phyloP scores from a whole-genome alignment of 2,329 filamentous ascomycete species.

The Botryotinia narcissicola region DNA sequence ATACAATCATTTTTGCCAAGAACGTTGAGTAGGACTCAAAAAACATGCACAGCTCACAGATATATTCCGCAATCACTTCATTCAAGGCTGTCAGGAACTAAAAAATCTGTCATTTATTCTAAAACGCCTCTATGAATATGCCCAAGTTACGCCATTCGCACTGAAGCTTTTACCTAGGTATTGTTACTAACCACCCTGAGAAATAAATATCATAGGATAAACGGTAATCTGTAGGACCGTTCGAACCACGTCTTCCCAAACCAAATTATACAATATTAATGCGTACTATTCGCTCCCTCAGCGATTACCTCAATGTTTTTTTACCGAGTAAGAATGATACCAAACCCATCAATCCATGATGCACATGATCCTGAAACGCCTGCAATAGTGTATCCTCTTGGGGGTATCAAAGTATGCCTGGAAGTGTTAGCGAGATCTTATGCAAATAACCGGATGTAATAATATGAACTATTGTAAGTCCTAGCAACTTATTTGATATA shows the following conservation, averaged over 20 bases:
- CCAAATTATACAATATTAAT: constrained; percentile 21
- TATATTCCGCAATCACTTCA: not conserved
- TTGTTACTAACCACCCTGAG: not conserved
- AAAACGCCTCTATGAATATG: constrained; percentile 13
- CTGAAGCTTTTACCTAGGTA: constrained; percentile 13
- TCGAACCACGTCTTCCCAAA: constrained; percentile 5
- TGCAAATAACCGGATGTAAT: not conserved
- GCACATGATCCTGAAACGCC: constrained; percentile 82
- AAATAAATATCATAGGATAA: constrained; percentile 10
- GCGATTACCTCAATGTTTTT: not conserved
- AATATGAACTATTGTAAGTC: not conserved
- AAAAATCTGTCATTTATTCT: constrained; percentile 19
- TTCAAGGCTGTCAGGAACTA: not conserved
- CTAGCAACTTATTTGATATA: not conserved
- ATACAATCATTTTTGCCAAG: not conserved
- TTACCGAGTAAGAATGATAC: constrained; percentile 71
- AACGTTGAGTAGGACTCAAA: not conserved
- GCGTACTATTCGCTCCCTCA: not conserved
- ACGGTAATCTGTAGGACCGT: constrained; percentile 5
- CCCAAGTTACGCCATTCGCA: constrained; percentile 4
- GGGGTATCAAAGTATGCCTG: constrained; percentile 85
- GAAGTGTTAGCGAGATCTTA: not conserved
- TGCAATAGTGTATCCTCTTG: constrained; percentile 82
- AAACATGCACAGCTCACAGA: not conserved
- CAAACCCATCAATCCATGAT: constrained; percentile 81